Base-by-base conservation (phyloP, 805 yeast species). In the Metschnikowia gruessii region DNA sequence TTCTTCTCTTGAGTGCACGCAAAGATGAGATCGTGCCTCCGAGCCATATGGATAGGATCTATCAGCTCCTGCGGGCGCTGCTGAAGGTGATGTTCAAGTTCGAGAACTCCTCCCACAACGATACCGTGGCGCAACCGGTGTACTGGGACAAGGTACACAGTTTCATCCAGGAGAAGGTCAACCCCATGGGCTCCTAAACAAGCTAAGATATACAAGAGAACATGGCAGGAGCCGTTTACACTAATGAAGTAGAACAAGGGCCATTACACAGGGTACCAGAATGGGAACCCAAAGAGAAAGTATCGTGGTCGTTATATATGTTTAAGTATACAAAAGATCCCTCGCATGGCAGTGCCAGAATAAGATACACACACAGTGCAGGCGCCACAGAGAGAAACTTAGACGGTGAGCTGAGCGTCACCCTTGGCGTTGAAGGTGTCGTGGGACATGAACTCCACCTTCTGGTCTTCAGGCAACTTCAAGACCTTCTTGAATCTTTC, bases 21-120 rank as follows among this genome's bases (percentile, higher is more conserved):
- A 70, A 74, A 30, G 99, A 92, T 68, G 99, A 92, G 65, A 82
- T 92, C 21, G 96, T 92, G 2, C 97, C 98, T 3, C 96, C 97
- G 0, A 52, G 55, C 1, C 97, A 92, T 60, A 88, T 91, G 91
- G 75, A 75, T 37, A 59, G 59, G 37, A 72, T 92, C 29, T 83
- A 63, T 60, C 78, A 74, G 38, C 55, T 81, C 46, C 72, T 85
- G 51, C 71, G 76, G 17, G 63, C 82, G 28, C 54, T 59, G 2
- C 60, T 62, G 22, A 89, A 88, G 64, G 62, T 62, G 28, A 74
- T 80, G 55, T 68, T 75, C 40, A 75, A 66, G 46, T 88, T 79
- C 56, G 79, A 77, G 26, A 69, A 75, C 32, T 85, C 91, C 2
- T 75, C 72, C 45, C 99, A 92, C 64, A 92, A 92, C 59, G 96